Evolutionary conservation across 257 asterid species (phyloP), one percentile per base, ranked within the genome.

Genomic region (Vinca minor): DNA sequence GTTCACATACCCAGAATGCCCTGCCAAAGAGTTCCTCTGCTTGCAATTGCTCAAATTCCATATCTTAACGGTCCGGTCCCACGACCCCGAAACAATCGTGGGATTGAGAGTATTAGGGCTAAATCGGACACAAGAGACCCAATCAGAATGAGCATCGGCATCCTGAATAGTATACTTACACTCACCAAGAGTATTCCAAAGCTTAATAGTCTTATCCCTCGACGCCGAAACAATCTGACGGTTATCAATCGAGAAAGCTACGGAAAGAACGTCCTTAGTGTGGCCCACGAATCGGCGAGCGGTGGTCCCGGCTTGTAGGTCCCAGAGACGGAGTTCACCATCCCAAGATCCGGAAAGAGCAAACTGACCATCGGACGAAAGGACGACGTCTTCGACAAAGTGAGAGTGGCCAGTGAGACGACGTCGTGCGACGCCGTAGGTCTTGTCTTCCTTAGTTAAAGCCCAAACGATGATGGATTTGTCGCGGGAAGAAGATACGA

Each of bases 301-400:
- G 1, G 95, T 85, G 69, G 67, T 65, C 0, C 97, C 97, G 21
- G 96, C 74, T 48, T 76, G 77, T 15, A 90, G 82, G 41, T 90
- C 96, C 97, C 97, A 90, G 42, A 90, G 86, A 20, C 96, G 96
- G 70, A 87, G 93, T 73, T 90, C 97, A 15, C 90, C 84, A 76
- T 90, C 97, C 97, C 97, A 90, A 21, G 95, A 85, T 4, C 97
- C 96, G 59, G 97, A 90, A 62, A 90, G 95, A 3, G 97, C 97
- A 39, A 90, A 90, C 77, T 83, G 89, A 13, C 97, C 95, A 69
- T 90, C 97, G 72, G 96, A 90, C 1, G 97, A 90, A 62, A 90
- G 91, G 26, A 90, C 96, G 14, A 90, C 97, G 74, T 90, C 97
- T 69, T 90, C 80, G 7, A 90, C 95, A 73, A 87, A 90, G 70